Conservation (phyloP, 805 yeast species). For the Zygotorulaspora danielsina region DNA sequence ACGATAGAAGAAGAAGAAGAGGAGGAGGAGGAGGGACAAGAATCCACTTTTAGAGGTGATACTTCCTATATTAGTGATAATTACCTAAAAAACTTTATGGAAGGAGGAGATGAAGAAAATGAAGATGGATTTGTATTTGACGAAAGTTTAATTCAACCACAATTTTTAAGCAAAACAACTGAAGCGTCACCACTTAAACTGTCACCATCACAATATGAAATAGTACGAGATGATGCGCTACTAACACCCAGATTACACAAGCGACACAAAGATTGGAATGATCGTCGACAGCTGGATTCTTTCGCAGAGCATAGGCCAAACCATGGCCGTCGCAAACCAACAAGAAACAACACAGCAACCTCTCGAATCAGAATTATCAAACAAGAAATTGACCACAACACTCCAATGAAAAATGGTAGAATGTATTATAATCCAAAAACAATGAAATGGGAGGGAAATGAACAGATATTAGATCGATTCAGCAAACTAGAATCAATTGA, state of each 20-base stretch:
- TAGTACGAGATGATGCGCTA: conserved; percentile 25
- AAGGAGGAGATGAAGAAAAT: conserved; percentile 17
- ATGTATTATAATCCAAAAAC: conserved; percentile 32
- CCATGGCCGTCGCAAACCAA: conserved; percentile 10
- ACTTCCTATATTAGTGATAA: conserved; percentile 2
- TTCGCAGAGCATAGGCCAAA: conserved; percentile 22
- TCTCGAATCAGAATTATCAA: conserved; percentile 31
- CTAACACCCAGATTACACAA: conserved; percentile 30
- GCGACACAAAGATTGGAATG: conserved; percentile 24
- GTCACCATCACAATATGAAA: conserved; percentile 30
- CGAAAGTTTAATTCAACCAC: conserved; percentile 28
- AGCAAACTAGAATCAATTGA: conserved; percentile 22
- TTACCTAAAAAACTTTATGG: conserved; percentile 15
- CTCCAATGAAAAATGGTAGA: conserved; percentile 32
- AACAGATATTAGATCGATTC: conserved; percentile 25
- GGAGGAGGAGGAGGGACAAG: conserved; percentile 5
- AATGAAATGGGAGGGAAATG: conserved; percentile 34
- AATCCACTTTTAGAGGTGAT: conserved; percentile 1
- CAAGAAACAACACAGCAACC: conserved; percentile 4
- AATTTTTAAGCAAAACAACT: conserved; percentile 21
- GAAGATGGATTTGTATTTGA: conserved; percentile 25
- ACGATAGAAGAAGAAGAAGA: conserved; percentile 18
- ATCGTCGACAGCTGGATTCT: conserved; percentile 18
- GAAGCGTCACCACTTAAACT: conserved; percentile 19
- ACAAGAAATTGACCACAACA: conserved; percentile 34